These are phyloP conservation scores for Kodamaea nitidulidarum DNA, from an alignment of 805 yeast species.

Conservation along the genomic window DNA sequence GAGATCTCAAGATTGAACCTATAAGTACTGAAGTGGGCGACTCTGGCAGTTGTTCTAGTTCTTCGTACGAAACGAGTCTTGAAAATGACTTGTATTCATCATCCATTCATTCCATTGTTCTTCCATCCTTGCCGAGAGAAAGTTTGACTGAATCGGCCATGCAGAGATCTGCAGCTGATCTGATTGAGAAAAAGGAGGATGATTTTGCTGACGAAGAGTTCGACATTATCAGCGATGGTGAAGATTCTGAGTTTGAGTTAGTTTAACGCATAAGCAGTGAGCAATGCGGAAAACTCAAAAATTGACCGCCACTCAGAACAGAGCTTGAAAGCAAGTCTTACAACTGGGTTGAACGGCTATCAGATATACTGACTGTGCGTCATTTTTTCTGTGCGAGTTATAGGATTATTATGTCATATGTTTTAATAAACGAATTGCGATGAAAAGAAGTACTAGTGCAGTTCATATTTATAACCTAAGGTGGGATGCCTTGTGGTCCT, in stretches of 20 bases:
- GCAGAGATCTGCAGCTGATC: not conserved
- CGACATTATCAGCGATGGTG: constrained; percentile 30
- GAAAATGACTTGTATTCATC: constrained; percentile 1
- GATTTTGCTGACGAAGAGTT: constrained; percentile 22
- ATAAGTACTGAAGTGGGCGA: not conserved
- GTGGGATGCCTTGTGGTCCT: too few species aligned
- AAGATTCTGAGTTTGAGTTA: constrained; percentile 32
- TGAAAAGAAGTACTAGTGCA: too few species aligned
- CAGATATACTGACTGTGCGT: too few species aligned
- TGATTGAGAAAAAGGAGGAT: constrained; percentile 6
- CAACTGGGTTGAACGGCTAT: too few species aligned
- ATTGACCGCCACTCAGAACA: too few species aligned
- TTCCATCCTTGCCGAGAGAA: constrained; percentile 30
- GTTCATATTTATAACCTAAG: too few species aligned
- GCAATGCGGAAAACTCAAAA: too few species aligned
- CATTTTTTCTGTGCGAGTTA: too few species aligned
- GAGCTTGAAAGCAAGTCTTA: too few species aligned
- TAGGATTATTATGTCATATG: not conserved
- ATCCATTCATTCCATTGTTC: constrained; percentile 26
- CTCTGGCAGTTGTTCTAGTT: not conserved
- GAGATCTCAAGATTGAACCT: constrained; percentile 13
- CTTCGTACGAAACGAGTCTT: not conserved
- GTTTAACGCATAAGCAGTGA: not conserved
- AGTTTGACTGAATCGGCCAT: constrained; percentile 12
- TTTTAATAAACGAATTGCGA: constrained; percentile 1